These are phyloP conservation scores for Tremellales sp. DNA, from an alignment of 1,284 basidiomycete genomes.

Conservation along the genomic window DNA sequence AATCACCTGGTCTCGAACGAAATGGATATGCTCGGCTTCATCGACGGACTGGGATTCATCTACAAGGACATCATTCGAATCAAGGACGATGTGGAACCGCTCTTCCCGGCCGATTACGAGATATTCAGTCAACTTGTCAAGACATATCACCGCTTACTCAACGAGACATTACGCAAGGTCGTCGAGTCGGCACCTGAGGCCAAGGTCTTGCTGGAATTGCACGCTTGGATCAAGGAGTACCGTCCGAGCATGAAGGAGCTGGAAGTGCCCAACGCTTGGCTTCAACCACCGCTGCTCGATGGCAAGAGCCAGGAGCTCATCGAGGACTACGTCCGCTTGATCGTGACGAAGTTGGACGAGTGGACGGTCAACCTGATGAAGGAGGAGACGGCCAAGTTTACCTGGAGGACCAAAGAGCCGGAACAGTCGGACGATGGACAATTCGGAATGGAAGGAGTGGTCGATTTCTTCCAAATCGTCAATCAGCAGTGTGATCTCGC, in stretches of 20 bases:
- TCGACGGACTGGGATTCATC: constrained; percentile 78
- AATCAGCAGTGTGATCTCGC: constrained; percentile 96
- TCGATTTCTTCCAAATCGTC: constrained; percentile 97
- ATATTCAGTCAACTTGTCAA: constrained; percentile 79
- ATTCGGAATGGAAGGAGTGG: constrained; percentile 86
- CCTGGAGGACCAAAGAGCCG: constrained; percentile 74
- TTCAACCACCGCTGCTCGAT: constrained; percentile 85
- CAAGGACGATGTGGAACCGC: constrained; percentile 77
- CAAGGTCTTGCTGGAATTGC: constrained; percentile 75
- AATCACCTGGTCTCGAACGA: constrained; percentile 62
- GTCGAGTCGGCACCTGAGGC: constrained; percentile 78
- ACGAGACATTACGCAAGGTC: constrained; percentile 67
- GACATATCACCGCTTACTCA: constrained; percentile 88
- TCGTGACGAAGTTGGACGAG: constrained; percentile 93
- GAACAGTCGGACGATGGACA: constrained; percentile 83
- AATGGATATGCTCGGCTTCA: constrained; percentile 65
- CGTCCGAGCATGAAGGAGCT: constrained; percentile 92
- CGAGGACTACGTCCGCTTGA: constrained; percentile 91
- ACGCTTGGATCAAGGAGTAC: constrained; percentile 94
- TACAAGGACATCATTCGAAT: constrained; percentile 92
- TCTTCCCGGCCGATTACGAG: constrained; percentile 90
- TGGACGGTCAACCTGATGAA: constrained; percentile 94
- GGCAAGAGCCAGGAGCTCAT: constrained; percentile 91
- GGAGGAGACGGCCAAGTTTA: constrained; percentile 83
- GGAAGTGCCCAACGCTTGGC: constrained; percentile 69